These are phyloP conservation scores for Pleurotus salmoneostramineus DNA, from an alignment of 768 basidiomycete species.

Conservation along the genomic window DNA sequence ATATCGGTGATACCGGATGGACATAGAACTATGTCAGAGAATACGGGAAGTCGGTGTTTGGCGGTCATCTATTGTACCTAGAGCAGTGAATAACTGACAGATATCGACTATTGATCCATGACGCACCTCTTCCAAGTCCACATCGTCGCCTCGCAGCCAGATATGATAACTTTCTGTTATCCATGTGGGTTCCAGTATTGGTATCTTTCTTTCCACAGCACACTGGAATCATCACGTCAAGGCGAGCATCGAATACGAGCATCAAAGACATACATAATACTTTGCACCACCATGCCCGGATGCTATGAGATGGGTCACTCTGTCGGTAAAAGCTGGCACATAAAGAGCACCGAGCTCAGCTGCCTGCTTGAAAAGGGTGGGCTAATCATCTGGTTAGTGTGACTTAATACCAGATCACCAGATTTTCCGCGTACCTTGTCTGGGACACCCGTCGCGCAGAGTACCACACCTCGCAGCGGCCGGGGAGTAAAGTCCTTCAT, in stretches of 20 bases:
- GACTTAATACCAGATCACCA: background rate
- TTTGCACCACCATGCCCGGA: slow-evolving; percentile 80
- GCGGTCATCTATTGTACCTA: slow-evolving; percentile 45
- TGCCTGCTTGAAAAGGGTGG: slow-evolving; percentile 69
- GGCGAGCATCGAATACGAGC: background rate
- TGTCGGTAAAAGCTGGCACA: slow-evolving; percentile 73
- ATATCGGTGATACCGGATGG: slow-evolving; percentile 74
- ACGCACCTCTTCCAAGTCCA: slow-evolving; percentile 61
- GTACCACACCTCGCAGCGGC: slow-evolving; percentile 59
- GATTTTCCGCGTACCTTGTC: slow-evolving; percentile 56
- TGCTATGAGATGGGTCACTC: slow-evolving; percentile 86
- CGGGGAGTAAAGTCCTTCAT: slow-evolving; percentile 45
- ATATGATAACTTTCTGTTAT: slow-evolving; percentile 63
- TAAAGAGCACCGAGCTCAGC: slow-evolving; percentile 75
- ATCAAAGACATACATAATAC: slow-evolving; percentile 52
- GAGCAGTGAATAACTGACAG: too few relatives aligned
- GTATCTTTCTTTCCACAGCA: slow-evolving; percentile 75
- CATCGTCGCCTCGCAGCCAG: slow-evolving; percentile 81
- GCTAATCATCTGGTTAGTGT: slow-evolving; percentile 32
- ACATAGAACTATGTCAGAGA: slow-evolving; percentile 66
- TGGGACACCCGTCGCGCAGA: slow-evolving; percentile 75
- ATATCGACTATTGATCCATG: background rate
- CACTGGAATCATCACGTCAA: slow-evolving; percentile 45
- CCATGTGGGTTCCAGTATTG: slow-evolving; percentile 79
- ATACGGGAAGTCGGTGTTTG: slow-evolving; percentile 65